These are phyloP conservation scores for Colletotrichum spaethianum DNA, from an alignment of 2,329 filamentous ascomycete genomes.

Conservation along the genomic window DNA sequence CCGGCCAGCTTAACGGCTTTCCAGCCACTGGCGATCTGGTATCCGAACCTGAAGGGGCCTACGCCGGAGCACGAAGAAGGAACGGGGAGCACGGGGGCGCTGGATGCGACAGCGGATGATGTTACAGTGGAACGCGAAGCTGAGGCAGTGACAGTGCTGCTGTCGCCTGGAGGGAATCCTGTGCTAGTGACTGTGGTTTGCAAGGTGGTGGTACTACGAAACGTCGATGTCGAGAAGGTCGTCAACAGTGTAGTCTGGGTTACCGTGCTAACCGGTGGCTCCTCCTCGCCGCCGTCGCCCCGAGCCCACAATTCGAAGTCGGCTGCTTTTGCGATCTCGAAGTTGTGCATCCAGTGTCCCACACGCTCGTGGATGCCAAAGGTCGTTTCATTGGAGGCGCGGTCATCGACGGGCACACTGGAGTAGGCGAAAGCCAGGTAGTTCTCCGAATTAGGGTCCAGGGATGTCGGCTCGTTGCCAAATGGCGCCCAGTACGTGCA, in stretches of 20 bases:
- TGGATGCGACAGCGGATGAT: conserved; percentile 19
- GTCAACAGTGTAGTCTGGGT: conserved; percentile 30
- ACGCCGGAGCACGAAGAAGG: conserved; percentile 54
- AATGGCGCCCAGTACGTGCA: conserved; percentile 60
- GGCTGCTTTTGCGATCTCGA: conserved; percentile 50
- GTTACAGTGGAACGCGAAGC: conserved; percentile 11
- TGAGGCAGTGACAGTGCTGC: conserved; percentile 12
- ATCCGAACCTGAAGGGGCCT: conserved; percentile 47
- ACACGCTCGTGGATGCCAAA: conserved; percentile 61
- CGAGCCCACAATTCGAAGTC: conserved; percentile 51
- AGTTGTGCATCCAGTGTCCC: conserved; percentile 58
- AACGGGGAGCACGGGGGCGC: conserved; percentile 47
- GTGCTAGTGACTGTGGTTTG: conserved; percentile 35
- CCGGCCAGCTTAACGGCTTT: conserved; percentile 56
- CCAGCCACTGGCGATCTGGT: conserved; percentile 54
- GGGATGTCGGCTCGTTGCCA: conserved; percentile 53
- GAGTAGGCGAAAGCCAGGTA: conserved; percentile 59
- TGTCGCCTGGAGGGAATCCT: conserved; percentile 16
- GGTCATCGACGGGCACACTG: conserved; percentile 54
- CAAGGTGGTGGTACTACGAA: conserved; percentile 34
- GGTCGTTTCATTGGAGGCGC: conserved; percentile 50
- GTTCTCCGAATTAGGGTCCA: conserved; percentile 55
- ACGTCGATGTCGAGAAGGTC: conserved; percentile 30
- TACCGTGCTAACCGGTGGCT: conserved; percentile 23
- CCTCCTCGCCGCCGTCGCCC: conserved; percentile 29